phyloP scores from a whole-genome alignment of 2,329 filamentous ascomycete genomes.

The Lecanosticta acicola region DNA sequence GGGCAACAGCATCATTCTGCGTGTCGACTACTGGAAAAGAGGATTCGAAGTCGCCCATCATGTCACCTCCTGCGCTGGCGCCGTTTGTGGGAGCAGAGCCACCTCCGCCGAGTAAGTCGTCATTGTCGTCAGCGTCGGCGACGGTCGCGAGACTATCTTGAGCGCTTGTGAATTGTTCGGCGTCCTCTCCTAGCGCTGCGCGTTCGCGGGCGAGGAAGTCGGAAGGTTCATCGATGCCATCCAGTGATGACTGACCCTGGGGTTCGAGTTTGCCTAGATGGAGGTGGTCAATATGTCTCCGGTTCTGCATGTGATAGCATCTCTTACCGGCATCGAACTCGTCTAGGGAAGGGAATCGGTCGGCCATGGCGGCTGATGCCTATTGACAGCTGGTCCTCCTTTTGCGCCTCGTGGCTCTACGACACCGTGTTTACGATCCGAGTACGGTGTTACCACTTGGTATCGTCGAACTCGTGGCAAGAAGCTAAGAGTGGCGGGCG shows the following conservation, averaged over 20 bases:
- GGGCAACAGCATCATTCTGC: constrained; percentile 66
- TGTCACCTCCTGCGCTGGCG: constrained; percentile 19
- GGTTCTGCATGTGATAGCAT: constrained; percentile 4
- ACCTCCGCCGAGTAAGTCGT: constrained; percentile 60
- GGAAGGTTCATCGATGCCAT: constrained; percentile 56
- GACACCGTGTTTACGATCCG: no score
- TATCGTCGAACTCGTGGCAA: neutral
- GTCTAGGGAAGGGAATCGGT: constrained; percentile 49
- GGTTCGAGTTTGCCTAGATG: constrained; percentile 61
- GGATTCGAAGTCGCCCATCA: constrained; percentile 66
- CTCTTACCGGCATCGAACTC: constrained; percentile 47
- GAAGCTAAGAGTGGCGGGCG: no score
- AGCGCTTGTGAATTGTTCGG: constrained; percentile 76
- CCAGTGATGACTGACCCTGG: constrained; percentile 47
- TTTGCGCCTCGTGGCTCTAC: neutral
- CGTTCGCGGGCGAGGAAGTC: constrained; percentile 92
- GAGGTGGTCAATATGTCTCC: constrained; percentile 3
- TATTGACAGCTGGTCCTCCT: constrained; percentile 7
- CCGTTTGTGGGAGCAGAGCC: constrained; percentile 34
- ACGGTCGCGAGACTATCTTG: constrained; percentile 63
- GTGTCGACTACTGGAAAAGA: constrained; percentile 82
- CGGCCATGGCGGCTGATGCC: constrained; percentile 38
- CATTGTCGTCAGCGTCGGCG: constrained; percentile 44
- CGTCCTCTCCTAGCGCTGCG: constrained; percentile 85
- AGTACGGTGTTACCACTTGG: no score